A percentile compares a stretch with the other conserved stretches of the same genome.
phyloP scores from a whole-genome alignment of 2,329 filamentous ascomycete genomes.

The Parastagonospora nodorum region DNA sequence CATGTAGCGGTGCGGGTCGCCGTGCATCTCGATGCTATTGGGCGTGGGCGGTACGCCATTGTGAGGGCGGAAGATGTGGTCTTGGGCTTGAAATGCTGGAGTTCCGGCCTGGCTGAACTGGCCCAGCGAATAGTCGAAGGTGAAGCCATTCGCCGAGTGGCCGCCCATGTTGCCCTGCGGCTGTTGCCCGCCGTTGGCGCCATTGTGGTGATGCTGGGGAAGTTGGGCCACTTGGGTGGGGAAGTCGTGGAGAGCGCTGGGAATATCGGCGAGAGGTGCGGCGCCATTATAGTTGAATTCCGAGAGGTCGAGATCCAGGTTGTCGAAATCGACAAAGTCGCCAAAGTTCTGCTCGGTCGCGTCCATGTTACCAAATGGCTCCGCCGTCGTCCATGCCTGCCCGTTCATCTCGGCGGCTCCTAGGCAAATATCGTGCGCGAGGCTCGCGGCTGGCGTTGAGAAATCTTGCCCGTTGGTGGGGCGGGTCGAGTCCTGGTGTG shows the following conservation, averaged over 20 bases:
- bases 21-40: conserved; percentile 77
- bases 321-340: conserved; percentile 49
- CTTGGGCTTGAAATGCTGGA: conserved; percentile 48
- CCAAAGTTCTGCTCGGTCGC: conserved; percentile 46
- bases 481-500: background rate
- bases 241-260: conserved; percentile 40
- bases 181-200: conserved; percentile 19
- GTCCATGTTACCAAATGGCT: conserved; percentile 50
- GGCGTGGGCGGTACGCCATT: conserved; percentile 77
- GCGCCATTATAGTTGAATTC: conserved; percentile 38
- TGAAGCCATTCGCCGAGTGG: conserved; percentile 22
- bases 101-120: conserved; percentile 44
- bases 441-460: background rate
- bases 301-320: conserved; percentile 44
- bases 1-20: conserved; percentile 61
- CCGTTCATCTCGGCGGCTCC: conserved; percentile 38
- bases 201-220: conserved; percentile 32
- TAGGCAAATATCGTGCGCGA: conserved; percentile 10
- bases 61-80: conserved; percentile 54
- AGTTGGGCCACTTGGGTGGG: conserved; percentile 20
- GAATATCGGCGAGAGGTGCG: conserved; percentile 40
- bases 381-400: conserved; percentile 47
- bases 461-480: background rate
- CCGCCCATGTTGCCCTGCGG: conserved; percentile 10
- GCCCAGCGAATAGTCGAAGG: conserved; percentile 42